These are phyloP conservation scores for Diaporthe humulicola DNA, from an alignment of 2,329 filamentous ascomycete genomes.

Conservation along the genomic window DNA sequence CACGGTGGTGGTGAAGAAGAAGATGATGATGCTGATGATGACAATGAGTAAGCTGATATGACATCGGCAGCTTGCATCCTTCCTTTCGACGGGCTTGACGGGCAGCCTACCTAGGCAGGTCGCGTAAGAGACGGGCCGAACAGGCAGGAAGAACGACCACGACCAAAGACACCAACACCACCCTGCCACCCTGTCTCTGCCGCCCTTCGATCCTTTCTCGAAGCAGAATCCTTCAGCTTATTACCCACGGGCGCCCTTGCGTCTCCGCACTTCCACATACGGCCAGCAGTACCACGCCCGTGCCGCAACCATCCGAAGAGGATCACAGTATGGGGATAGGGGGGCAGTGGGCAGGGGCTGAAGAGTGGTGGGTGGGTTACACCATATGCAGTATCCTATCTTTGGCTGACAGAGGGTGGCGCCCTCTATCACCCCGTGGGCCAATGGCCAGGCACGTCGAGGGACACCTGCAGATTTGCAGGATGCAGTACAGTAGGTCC, in stretches of 20 bases:
- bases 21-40: neutral
- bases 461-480: constrained; percentile 14
- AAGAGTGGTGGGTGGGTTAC: neutral
- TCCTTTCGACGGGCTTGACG: neutral
- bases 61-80: neutral
- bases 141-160: neutral
- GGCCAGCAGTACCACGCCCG: neutral
- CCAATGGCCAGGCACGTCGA: constrained; percentile 8
- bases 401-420: constrained; percentile 26
- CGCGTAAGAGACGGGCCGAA: constrained; percentile 20
- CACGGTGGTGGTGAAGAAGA: neutral
- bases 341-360: neutral
- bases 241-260: neutral
- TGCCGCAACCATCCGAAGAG: constrained; percentile 13
- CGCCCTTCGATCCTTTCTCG: constrained; percentile 22
- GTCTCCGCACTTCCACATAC: constrained; percentile 16
- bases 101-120: neutral
- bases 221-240: constrained; percentile 29
- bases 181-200: constrained; percentile 1
- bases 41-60: constrained; percentile 8
- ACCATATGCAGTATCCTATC: constrained; percentile 10
- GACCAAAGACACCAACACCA: neutral
- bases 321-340: neutral
- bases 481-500: constrained; percentile 31
- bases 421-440: neutral